phyloP scores from a whole-genome alignment of 129 eudicot species.

The Flaveria sonorensis region DNA sequence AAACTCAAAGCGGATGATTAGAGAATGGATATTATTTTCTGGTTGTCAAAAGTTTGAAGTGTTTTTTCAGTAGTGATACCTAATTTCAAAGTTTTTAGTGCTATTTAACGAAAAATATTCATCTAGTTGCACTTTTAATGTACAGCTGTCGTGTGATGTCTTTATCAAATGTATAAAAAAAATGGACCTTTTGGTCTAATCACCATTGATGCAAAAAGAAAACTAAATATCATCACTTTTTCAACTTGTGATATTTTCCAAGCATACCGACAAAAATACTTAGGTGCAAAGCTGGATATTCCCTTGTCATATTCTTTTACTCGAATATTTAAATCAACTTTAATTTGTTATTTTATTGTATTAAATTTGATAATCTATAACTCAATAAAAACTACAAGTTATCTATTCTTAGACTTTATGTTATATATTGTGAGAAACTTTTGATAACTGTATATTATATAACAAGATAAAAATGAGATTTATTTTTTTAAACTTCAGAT shows the following conservation, averaged over 20 bases:
- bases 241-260: no score
- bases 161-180: background rate
- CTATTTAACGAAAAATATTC: no score
- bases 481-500: no score
- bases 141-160: background rate
- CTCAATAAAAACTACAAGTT: no score
- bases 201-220: background rate
- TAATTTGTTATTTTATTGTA: background rate
- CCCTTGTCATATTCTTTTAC: background rate
- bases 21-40: background rate
- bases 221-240: no score
- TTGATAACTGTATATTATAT: no score
- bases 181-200: background rate
- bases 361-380: background rate
- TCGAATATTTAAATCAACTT: background rate
- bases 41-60: background rate
- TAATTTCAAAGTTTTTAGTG: no score
- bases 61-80: background rate
- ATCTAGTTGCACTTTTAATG: background rate
- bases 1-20: background rate
- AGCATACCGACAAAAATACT: background rate
- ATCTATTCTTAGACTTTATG: no score
- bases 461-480: no score
- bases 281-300: background rate
- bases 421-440: no score